phyloP scores from a whole-genome alignment of 192 early-diverging fungal genomes.

The Nowakowskiella sp. region DNA sequence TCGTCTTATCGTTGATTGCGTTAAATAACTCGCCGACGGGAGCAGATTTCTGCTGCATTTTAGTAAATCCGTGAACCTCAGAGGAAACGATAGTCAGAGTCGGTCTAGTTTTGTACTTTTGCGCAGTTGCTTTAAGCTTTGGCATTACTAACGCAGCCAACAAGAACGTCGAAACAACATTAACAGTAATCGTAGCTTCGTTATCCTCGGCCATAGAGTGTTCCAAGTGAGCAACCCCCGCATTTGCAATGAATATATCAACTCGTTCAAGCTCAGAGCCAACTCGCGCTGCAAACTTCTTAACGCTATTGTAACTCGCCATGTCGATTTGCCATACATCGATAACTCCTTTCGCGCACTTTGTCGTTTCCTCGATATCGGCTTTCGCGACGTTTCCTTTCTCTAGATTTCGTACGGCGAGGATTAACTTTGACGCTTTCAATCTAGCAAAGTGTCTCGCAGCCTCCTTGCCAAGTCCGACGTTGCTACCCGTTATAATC shows the following conservation, averaged over 20 bases:
- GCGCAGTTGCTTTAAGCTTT: conserved; percentile 6
- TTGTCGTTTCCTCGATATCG: conserved; percentile 8
- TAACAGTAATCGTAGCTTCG: no score
- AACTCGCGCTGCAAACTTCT: no score
- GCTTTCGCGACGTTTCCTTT: conserved; percentile 5
- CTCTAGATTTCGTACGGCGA: neutral
- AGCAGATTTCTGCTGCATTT: neutral
- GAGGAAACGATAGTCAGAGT: conserved; percentile 7
- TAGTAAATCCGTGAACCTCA: conserved; percentile 12
- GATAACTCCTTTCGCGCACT: no score
- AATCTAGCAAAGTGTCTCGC: conserved; percentile 6
- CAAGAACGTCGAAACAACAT: conserved; percentile 12
- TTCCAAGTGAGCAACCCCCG: no score
- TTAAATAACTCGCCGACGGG: conserved; percentile 12
- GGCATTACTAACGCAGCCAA: conserved; percentile 9
- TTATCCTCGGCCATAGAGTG: no score
- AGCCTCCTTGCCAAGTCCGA: conserved; percentile 4
- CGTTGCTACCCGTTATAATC: conserved; percentile 9
- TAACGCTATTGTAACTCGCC: no score
- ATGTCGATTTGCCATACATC: no score
- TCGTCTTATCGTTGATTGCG: conserved; percentile 8
- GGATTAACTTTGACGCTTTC: conserved; percentile 5
- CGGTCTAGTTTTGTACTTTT: conserved; percentile 4
- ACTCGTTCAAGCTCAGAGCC: no score
- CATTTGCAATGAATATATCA: no score